Conservation (phyloP, 306 rosid genomes). For the Vicia villosa region DNA sequence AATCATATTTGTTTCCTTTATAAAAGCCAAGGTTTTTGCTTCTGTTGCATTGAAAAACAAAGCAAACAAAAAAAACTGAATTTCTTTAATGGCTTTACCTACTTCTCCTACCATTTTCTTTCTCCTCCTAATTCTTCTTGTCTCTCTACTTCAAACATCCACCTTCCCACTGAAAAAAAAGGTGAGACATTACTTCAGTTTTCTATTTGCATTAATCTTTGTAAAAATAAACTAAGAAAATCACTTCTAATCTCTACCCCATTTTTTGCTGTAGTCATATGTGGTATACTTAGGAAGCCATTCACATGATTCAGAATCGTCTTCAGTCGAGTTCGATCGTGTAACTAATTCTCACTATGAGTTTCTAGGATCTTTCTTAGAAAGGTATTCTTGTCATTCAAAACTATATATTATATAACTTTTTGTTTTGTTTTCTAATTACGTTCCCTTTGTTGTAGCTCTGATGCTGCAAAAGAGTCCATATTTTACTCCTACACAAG, state of each 20-base stretch:
- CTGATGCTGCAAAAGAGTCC: conserved; percentile 55
- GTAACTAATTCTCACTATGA: conserved; percentile 65
- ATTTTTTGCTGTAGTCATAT: conserved; percentile 62
- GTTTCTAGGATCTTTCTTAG: conserved; percentile 76
- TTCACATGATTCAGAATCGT: conserved; percentile 54
- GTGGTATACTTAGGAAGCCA: conserved; percentile 88
- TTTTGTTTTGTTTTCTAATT: background rate
- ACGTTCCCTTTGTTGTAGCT: conserved; percentile 30
- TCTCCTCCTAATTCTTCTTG: conserved; percentile 44
- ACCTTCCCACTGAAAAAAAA: conserved; percentile 56
- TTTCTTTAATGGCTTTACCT: conserved; percentile 42
- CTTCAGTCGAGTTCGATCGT: conserved; percentile 46
- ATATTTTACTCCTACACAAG: conserved; percentile 85
- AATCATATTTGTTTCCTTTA: background rate
- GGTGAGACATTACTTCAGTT: conserved; percentile 50
- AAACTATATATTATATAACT: background rate
- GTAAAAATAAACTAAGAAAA: background rate
- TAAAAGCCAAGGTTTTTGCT: conserved; percentile 25
- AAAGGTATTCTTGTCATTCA: conserved; percentile 47
- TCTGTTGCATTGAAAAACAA: conserved; percentile 41
- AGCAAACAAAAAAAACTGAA: background rate
- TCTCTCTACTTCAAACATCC: conserved; percentile 43
- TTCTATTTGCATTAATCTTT: conserved; percentile 27
- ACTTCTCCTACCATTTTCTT: conserved; percentile 28
- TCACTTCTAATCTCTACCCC: background rate